Evolutionary conservation across 768 basidiomycete genomes (phyloP).

Genomic region (Rhodotorula toruloides): DNA sequence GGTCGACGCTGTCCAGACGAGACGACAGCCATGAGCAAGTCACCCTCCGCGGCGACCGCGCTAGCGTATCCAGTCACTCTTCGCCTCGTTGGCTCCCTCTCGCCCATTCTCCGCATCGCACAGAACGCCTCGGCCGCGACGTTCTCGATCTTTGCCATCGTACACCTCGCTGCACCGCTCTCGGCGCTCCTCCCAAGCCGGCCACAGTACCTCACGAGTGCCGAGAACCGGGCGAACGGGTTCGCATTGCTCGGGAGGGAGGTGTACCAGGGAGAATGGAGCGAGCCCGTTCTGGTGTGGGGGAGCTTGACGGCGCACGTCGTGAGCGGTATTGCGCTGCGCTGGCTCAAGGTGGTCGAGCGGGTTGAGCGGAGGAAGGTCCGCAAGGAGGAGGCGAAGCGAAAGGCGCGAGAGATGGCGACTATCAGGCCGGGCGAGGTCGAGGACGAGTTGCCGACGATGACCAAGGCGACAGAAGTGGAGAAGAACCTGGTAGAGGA

Average conservation of each 20-base stretch:
- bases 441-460: neutral
- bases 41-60: conserved; percentile 10
- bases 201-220: conserved; percentile 53
- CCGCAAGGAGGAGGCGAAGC: conserved; percentile 8
- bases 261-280: conserved; percentile 36
- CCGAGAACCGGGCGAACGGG: conserved; percentile 87
- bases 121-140: conserved; percentile 53
- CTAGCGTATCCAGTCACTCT: neutral
- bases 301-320: conserved; percentile 33
- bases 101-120: conserved; percentile 3
- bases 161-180: conserved; percentile 38
- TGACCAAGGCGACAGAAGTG: neutral
- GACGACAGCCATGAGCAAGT: neutral
- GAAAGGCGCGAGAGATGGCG: neutral
- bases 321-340: conserved; percentile 19
- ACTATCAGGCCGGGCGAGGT: neutral
- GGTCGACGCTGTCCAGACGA: too few relatives aligned
- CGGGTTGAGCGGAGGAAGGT: conserved; percentile 18
- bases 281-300: conserved; percentile 37
- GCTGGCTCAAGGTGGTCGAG: conserved; percentile 16
- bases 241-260: conserved; percentile 58
- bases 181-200: conserved; percentile 52
- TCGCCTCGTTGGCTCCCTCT: neutral
- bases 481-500: neutral
- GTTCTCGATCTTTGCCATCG: conserved; percentile 82